These are phyloP conservation scores for Vitis rotundifolia DNA, from an alignment of 164 flowering plant species.

Conservation along the genomic window DNA sequence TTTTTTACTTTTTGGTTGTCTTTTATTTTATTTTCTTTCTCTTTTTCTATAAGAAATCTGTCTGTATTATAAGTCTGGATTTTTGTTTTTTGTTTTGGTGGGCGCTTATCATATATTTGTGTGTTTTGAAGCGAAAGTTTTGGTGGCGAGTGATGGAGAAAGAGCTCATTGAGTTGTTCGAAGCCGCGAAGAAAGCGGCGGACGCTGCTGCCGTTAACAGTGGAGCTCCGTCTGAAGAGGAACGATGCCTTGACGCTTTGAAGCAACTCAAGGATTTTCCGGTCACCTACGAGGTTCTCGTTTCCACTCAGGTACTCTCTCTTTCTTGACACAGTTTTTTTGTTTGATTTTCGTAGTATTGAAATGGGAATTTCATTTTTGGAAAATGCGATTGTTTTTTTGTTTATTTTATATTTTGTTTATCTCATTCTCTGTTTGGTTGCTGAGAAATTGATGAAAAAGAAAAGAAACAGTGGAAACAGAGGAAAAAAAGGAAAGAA, in stretches of 20 bases:
- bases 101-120: not conserved
- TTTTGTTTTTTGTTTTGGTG: too few relatives aligned
- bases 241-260: conserved; percentile 67
- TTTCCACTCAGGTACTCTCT: conserved; percentile 65
- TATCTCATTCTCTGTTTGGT: too few relatives aligned
- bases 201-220: conserved; percentile 51
- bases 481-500: too few relatives aligned
- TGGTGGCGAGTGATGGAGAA: conserved; percentile 51
- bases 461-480: too few relatives aligned
- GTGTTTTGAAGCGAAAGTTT: not conserved
- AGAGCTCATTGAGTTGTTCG: conserved; percentile 75
- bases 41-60: too few relatives aligned
- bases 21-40: too few relatives aligned
- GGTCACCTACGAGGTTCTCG: conserved; percentile 64
- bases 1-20: too few relatives aligned
- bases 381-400: too few relatives aligned
- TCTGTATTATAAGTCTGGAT: too few relatives aligned
- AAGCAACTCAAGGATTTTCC: conserved; percentile 65
- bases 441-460: too few relatives aligned
- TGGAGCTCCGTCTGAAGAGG: conserved; percentile 51
- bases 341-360: not conserved
- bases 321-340: not conserved
- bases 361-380: not conserved
- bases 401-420: too few relatives aligned
- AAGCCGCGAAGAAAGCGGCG: conserved; percentile 80